Percentiles rank a stretch among this genome's conserved stretches.
Conservation (phyloP, 192 early-diverging fungal species). For the Podila verticillata region DNA sequence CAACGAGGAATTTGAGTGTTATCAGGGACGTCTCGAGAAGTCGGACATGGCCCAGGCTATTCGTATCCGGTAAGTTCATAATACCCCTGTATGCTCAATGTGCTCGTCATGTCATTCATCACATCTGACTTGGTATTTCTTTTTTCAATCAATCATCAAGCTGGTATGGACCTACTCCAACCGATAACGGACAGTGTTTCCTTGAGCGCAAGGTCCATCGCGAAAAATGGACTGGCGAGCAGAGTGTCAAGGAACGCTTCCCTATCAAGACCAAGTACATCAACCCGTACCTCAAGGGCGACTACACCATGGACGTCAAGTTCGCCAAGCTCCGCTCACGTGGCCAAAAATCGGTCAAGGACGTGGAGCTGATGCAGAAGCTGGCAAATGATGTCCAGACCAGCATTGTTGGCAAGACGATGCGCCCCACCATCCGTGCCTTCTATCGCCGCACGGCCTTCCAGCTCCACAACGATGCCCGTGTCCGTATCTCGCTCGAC, state of each 20-base stretch:
- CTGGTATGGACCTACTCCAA: constrained; percentile 89
- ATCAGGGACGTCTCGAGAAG: constrained; percentile 87
- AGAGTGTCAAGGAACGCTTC: constrained; percentile 93
- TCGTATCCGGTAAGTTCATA: constrained; percentile 77
- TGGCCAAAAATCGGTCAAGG: constrained; percentile 79
- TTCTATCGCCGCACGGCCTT: constrained; percentile 99
- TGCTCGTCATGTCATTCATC: too few species aligned
- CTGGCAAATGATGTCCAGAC: constrained; percentile 79
- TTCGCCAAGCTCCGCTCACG: constrained; percentile 82
- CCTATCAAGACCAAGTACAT: constrained; percentile 94
- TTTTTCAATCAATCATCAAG: not conserved
- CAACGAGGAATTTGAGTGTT: constrained; percentile 88
- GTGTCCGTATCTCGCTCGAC: constrained; percentile 94
- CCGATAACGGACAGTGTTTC: constrained; percentile 77
- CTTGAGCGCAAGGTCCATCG: constrained; percentile 68
- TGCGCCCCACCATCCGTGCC: constrained; percentile 81
- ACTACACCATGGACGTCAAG: constrained; percentile 76
- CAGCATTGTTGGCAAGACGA: constrained; percentile 69
- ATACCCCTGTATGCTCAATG: too few species aligned
- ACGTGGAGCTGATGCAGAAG: constrained; percentile 79
- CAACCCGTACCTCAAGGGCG: constrained; percentile 83
- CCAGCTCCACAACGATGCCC: constrained; percentile 94
- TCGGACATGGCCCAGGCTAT: constrained; percentile 89
- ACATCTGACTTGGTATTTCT: not conserved
- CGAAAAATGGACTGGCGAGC: constrained; percentile 65